A percentile compares a stretch with the other conserved stretches of the same genome.
Conservation (phyloP, 331 rosid genomes). For the Spiraea crenata region DNA sequence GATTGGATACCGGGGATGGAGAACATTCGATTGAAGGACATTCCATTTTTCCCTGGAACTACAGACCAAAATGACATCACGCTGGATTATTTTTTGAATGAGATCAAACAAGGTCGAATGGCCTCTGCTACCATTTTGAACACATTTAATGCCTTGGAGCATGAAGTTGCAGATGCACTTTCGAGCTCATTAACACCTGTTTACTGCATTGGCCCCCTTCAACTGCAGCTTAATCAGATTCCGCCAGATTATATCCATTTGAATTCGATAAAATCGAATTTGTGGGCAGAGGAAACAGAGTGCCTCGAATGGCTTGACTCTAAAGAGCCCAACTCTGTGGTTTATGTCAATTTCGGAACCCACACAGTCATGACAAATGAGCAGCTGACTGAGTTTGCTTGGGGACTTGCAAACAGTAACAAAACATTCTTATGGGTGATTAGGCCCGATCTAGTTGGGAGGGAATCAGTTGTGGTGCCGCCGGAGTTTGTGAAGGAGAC, state of each 20-base stretch:
- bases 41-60: conserved; percentile 34
- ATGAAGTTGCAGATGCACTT: conserved; percentile 2
- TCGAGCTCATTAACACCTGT: conserved; percentile 13
- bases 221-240: conserved; percentile 3
- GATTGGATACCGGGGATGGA: conserved; percentile 43
- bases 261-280: conserved; percentile 10
- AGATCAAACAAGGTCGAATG: background rate
- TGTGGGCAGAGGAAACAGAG: conserved; percentile 27
- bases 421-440: conserved; percentile 33
- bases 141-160: conserved; percentile 24
- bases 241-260: background rate
- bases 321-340: conserved; percentile 26
- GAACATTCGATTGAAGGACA: conserved; percentile 28
- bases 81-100: background rate
- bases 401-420: conserved; percentile 31
- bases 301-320: conserved; percentile 33
- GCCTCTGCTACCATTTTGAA: conserved; percentile 19
- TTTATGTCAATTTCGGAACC: conserved; percentile 15
- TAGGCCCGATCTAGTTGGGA: conserved; percentile 36
- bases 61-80: conserved; percentile 26
- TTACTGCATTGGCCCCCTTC: conserved; percentile 24
- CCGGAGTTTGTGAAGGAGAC: conserved; percentile 41
- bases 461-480: conserved; percentile 26
- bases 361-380: too few species aligned
- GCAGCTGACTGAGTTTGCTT: too few species aligned